Base-by-base conservation (phyloP, 2,329 filamentous ascomycete genomes). In the Verruconis gallopava region DNA sequence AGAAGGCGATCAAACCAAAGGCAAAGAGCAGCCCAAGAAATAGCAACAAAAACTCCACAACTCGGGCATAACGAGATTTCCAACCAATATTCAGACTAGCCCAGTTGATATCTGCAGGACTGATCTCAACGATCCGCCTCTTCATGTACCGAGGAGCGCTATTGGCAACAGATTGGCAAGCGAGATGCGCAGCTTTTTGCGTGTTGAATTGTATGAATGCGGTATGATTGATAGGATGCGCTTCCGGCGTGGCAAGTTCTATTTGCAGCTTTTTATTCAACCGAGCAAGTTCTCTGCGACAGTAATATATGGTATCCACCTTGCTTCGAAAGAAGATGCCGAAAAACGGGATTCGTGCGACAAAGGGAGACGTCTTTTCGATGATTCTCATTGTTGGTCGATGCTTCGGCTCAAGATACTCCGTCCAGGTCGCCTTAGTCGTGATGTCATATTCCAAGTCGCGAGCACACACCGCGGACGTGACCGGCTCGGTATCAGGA, bases 171-270 rank as follows among this genome's bases (percentile, higher is more conserved):
- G 85, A 79, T 58, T 98, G 91, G 57, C 85, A 95, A 44, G 89
- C 91, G 89, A 98, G 96, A 54, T 98, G 91, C 0, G 91, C 91
- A 4, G 89, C 88, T 1, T 95, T 84, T 57, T 98, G 91, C 55
- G 95, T 82, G 55, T 96, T 94, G 70, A 98, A 98, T 57, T 98
- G 91, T 46, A 98, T 86, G 51, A 98, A 98, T 0, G 91, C 91
- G 1, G 89, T 94, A 53, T 84, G 93, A 86, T 94, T 93, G 0
- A 83, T 81, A 38, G 91, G 71, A 40, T 80, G 72, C 56, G 96
- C 89, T 49, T 96, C 91, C 36, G 80, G 68, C 51, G 21, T 30
- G 11, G 9, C 21, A 28, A n/a, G 11, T 12, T 38, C 37, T 6
- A 38, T 38, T 51, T 94, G 86, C 42, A 98, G 94, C 56, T 96